Evolutionary conservation across 169 alveolate genomes (phyloP).

Genomic region (Plasmodium gallinaceum): DNA sequence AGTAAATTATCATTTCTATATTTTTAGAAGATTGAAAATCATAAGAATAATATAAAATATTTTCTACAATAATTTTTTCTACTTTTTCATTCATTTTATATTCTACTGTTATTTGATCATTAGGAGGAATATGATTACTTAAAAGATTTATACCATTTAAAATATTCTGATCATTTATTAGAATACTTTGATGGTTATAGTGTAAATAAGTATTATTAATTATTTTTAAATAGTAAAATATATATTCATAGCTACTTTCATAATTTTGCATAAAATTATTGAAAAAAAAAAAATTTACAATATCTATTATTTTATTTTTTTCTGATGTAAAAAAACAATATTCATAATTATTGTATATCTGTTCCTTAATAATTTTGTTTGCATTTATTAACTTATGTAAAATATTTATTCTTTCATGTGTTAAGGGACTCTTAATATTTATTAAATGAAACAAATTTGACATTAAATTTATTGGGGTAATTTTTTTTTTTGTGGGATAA

Average conservation of each 20-base stretch:
- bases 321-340: constrained; percentile 38
- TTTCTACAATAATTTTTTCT: constrained; percentile 47
- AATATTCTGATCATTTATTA: constrained; percentile 11
- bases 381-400: constrained; percentile 25
- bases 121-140: not conserved
- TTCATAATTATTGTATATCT: constrained; percentile 52
- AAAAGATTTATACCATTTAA: constrained; percentile 18
- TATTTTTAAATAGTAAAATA: constrained; percentile 53
- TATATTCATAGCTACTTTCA: constrained; percentile 29
- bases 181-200: constrained; percentile 9
- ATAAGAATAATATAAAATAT: constrained; percentile 53
- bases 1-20: constrained; percentile 68
- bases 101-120: constrained; percentile 12
- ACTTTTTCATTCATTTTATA: constrained; percentile 51
- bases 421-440: constrained; percentile 34
- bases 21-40: constrained; percentile 29
- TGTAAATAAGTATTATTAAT: constrained; percentile 45
- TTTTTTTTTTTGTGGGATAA: constrained; percentile 39
- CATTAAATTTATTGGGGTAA: constrained; percentile 65
- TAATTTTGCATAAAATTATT: constrained; percentile 53
- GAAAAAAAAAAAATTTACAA: constrained; percentile 57
- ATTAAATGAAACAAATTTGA: constrained; percentile 58
- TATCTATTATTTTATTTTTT: constrained; percentile 52
- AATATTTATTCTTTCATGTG: constrained; percentile 36
- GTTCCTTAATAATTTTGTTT: constrained; percentile 44